phyloP scores from a whole-genome alignment of 495 filamentous ascomycete species.

The Penicillium tannophilum region DNA sequence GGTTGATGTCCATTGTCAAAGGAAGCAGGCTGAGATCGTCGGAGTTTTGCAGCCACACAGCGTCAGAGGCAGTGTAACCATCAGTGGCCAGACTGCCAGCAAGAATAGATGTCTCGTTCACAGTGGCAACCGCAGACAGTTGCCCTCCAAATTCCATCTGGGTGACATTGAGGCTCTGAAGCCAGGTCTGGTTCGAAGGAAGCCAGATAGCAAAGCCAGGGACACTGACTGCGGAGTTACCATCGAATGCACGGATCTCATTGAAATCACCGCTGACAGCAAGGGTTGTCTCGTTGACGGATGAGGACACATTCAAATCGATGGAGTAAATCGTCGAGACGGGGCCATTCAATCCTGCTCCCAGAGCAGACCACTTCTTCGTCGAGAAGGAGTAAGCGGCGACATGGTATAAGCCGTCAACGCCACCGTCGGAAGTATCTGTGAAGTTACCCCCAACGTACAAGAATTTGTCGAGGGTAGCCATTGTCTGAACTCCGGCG shows the following conservation, averaged over 20 bases:
- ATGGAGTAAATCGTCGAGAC: slow-evolving; percentile 74
- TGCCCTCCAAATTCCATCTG: slow-evolving; percentile 67
- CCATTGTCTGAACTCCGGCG: slow-evolving; percentile 71
- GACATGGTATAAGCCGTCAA: slow-evolving; percentile 66
- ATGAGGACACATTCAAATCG: slow-evolving; percentile 74
- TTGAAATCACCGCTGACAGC: slow-evolving; percentile 81
- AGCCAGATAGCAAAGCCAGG: slow-evolving; percentile 91
- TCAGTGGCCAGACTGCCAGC: slow-evolving; percentile 78
- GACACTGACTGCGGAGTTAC: slow-evolving; percentile 59
- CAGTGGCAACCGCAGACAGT: slow-evolving; percentile 65
- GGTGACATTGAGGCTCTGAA: slow-evolving; percentile 74
- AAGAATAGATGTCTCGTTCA: slow-evolving; percentile 67
- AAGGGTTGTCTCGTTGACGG: slow-evolving; percentile 70
- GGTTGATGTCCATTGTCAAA: slow-evolving; percentile 67
- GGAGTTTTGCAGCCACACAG: slow-evolving; percentile 59
- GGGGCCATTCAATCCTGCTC: slow-evolving; percentile 80
- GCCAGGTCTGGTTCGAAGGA: slow-evolving; percentile 85
- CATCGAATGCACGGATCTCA: slow-evolving; percentile 65
- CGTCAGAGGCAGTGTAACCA: slow-evolving; percentile 66
- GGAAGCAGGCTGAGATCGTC: slow-evolving; percentile 48
- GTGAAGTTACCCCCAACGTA: slow-evolving; percentile 90
- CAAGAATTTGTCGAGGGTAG: slow-evolving; percentile 61
- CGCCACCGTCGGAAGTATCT: slow-evolving; percentile 63
- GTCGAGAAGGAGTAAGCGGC: slow-evolving; percentile 71
- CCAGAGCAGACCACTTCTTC: slow-evolving; percentile 76